phyloP scores from a whole-genome alignment of 108 stramenopile species.

The Epithemia pelagica region DNA sequence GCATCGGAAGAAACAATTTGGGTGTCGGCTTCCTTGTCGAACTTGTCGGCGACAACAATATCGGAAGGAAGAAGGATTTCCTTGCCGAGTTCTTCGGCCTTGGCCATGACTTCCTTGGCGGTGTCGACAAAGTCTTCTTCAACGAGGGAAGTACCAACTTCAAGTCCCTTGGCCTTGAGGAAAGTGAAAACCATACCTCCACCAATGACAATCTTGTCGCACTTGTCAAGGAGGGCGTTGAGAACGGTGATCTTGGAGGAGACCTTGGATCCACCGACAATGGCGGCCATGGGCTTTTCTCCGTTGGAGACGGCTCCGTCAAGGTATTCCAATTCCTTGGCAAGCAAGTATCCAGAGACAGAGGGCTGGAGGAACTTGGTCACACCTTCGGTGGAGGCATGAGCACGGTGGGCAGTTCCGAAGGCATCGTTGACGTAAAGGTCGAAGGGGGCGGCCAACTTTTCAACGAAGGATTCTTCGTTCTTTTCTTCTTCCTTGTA shows the following conservation, averaged over 20 bases:
- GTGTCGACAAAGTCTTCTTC: constrained; percentile 97
- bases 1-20: constrained; percentile 73
- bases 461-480: constrained; percentile 87
- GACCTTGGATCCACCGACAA: constrained; percentile 99
- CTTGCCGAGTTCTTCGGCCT: constrained; percentile 91
- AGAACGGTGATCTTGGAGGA: constrained; percentile 99
- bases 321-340: constrained; percentile 99
- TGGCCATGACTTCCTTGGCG: constrained; percentile 91
- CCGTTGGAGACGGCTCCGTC: constrained; percentile 93
- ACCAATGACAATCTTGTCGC: constrained; percentile 97
- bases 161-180: constrained; percentile 94
- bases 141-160: constrained; percentile 90
- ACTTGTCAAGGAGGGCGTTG: constrained; percentile 97
- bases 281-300: constrained; percentile 97
- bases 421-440: constrained; percentile 99
- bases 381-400: constrained; percentile 99
- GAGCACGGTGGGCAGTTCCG: constrained; percentile 99
- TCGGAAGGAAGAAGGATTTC: constrained; percentile 92
- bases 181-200: constrained; percentile 99
- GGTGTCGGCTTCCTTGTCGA: constrained; percentile 83
- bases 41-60: constrained; percentile 90
- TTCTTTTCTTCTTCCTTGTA: constrained; percentile 97
- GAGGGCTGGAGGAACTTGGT: constrained; percentile 87
- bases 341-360: constrained; percentile 92
- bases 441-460: constrained; percentile 90